Evolutionary conservation across 768 basidiomycete genomes (phyloP), one percentile per base, ranked within the genome.

Genomic region (Udeniomyces megalosporus): DNA sequence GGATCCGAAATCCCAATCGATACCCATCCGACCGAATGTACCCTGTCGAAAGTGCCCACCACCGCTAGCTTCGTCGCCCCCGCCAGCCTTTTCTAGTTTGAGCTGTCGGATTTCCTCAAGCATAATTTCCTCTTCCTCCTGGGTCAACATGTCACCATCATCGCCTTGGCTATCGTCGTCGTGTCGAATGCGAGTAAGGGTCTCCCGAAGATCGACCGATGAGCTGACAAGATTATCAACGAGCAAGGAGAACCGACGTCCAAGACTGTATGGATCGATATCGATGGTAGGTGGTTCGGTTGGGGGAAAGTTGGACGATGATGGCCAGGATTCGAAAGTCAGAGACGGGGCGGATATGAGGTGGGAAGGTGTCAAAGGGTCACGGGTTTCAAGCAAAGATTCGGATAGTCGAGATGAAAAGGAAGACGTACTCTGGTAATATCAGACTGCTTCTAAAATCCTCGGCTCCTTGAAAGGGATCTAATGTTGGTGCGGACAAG

Each of bases 121-220:
- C 45, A 63, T 53, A 24, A 63, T 42, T 29, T 56, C 61, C 49
- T 63, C 61, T 53, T 63, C 61, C 38, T 63, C 61, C 20, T n/a
- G 24, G 1, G 55, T 58, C 5, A 63, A 22, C 4, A 29, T 17
- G 28, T 4, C 32, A 11, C 48, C 22, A 17, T 48, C 53, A 1
- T 24, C 47, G 0, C 12, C 34, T 12, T 53, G 47, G 17, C 38
- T 17, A 8, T 8, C 38, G 38, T 8, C 38, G 38, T 8, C 38
- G 38, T 17, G 38, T 42, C 38, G 38, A 17, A 42, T 8, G 38
- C 17, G 38, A 42, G 38, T 8, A 17, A 42, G 38, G 10, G 8
- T 8, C n/a, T 58, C 53, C 1, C 31, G 52, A 29, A 63, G 54
- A 26, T 63, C 58, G 26, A 22, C 31, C 55, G 55, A 50, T 47